Evolutionary conservation across 495 filamentous ascomycete genomes (phyloP).

Genomic region (Daldinia caldariorum): DNA sequence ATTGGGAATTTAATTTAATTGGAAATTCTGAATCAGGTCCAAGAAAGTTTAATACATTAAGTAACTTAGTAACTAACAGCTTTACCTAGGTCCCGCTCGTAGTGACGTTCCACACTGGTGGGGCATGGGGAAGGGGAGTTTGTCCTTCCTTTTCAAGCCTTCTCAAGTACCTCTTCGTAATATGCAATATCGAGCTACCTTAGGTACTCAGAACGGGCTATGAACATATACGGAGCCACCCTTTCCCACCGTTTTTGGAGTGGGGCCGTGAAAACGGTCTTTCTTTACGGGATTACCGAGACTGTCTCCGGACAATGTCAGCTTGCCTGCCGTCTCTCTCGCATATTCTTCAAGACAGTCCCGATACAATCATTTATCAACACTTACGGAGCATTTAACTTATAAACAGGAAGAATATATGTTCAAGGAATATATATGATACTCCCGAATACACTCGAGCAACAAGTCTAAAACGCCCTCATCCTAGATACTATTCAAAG

Average conservation of each 20-base stretch:
- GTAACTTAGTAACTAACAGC: too few relatives aligned
- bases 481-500: conserved; percentile 47
- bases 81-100: not conserved
- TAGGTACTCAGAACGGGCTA: not conserved
- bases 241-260: too few relatives aligned
- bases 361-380: too few relatives aligned
- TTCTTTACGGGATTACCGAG: not conserved
- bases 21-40: conserved; percentile 26
- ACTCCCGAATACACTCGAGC: too few relatives aligned
- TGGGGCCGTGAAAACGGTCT: not conserved
- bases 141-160: conserved; percentile 11
- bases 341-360: too few relatives aligned
- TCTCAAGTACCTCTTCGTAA: not conserved
- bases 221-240: not conserved
- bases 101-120: conserved; percentile 32
- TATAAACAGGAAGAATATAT: too few relatives aligned
- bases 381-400: too few relatives aligned
- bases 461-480: not conserved
- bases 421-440: too few relatives aligned
- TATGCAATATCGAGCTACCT: not conserved
- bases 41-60: conserved; percentile 3
- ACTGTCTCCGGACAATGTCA: not conserved
- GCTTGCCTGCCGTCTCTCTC: not conserved
- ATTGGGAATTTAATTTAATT: not conserved
- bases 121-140: conserved; percentile 4